Evolutionary conservation across 192 early-diverging fungal genomes (phyloP), one percentile per base, ranked within the genome.

Genomic region (Phlyctochytrium planicorne): DNA sequence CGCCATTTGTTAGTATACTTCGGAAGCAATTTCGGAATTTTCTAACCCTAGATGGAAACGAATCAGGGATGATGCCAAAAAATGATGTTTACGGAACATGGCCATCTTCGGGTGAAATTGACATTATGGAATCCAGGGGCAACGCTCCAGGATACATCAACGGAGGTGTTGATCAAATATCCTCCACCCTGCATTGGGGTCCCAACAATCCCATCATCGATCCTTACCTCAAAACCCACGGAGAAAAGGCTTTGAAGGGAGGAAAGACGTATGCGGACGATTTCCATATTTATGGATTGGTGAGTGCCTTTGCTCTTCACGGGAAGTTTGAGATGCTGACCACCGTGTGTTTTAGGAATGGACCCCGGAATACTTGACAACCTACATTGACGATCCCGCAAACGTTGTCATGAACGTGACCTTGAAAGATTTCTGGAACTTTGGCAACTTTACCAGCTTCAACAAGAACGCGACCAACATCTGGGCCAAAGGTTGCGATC

Each of bases 151-250:
- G 10, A 20, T 63, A 57, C 66, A 24, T 52, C 4, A 4, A 6
- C 53, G 24, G 56, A 4, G 71, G 71, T 23, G n/a, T 53, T 52
- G 65, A 83, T 52, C 66, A 66, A 2, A 60, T 84, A 2, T 72
- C 77, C 2, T 85, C 77, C 0, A 89, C 86, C 31, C 61, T 89
- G 6, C 88, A 89, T 40, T 89, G 88, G 88, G 88, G 88, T 2
- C 82, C 87, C 20, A 71, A 72, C 4, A n/a, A n/a, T n/a, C 66
- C 40, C 25, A 67, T 71, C 30, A 57, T 72, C 37, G 86, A 89
- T 53, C 25, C 65, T 4, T 86, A 62, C 30, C 35, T 47, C 25
- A 34, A 74, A 64, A 89, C 87, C 0, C 75, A 79, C 36, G 70
- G 65, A 24, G 76, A 80, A 17, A 74, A 75, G 32, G 55, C 66